Base-by-base conservation (phyloP, 1,139 yeast genomes). In the Nakaseomyces delphensis region DNA sequence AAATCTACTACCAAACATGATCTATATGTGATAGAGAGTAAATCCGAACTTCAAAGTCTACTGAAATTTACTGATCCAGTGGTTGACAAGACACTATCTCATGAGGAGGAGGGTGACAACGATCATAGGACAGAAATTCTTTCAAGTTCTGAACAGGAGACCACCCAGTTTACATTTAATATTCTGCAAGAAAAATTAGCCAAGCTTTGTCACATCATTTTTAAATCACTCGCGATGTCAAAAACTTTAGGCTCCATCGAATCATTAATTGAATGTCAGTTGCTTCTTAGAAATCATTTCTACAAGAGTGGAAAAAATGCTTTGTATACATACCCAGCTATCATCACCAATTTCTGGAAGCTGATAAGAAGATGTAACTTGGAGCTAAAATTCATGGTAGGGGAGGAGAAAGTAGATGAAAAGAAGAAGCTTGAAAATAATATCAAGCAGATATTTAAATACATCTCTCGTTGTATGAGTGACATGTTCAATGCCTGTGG, bases 291-390 rank as follows among this genome's bases (percentile, higher is more conserved):
- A 55, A 71, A 69, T 41, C 74, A 71, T 47, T 69, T 81, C 45
- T 69, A 72, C 46, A 73, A 74, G 41, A 79, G 78, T 24, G 71
- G 73, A 1, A 69, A 65, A 11, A 74, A 76, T 51, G 70, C 79
- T 35, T 71, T 74, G 46, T 76, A 70, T 57, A 81, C 94, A 0
- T 83, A 79, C 56, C 95, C 96, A 1, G 74, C 95, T 0, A 64
- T 89, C 38, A 74, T 86, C 24, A 72, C 77, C 37, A 69, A 70
- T 43, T 72, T 81, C 15, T 66, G 85, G 50, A 73, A 69, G 52
- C 65, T 83, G 38, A 73, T 85, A 29, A 75, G 85, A 49, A 66
- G 77, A 37, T 67, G 72, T 30, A 72, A 76, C 18, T 33, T 48
- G 23, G 49, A 40, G 30, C 38, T 36, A 45, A 9, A 39, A 38